Evolutionary conservation across 202 grass and related monocot genomes (phyloP).

Genomic region (Hordeum pubiflorum): DNA sequence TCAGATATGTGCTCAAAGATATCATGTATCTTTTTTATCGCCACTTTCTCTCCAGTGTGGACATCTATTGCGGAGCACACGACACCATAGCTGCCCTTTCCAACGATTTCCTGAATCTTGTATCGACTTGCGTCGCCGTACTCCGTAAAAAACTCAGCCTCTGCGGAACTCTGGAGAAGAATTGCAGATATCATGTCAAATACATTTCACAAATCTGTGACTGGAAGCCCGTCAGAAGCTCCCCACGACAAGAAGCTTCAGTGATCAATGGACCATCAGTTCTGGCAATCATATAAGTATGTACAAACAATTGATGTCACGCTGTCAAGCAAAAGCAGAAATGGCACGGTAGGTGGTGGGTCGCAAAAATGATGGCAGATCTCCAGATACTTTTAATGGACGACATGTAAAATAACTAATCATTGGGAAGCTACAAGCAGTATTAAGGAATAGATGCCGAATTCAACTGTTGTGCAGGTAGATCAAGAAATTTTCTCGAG

Average conservation of each 20-base stretch:
- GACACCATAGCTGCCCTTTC: slow-evolving; percentile 96
- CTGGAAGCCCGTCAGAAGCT: neutral
- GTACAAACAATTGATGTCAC: slow-evolving; percentile 13
- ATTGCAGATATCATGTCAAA: slow-evolving; percentile 18
- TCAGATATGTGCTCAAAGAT: slow-evolving; percentile 99
- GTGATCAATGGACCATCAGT: slow-evolving; percentile 23
- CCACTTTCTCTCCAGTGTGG: slow-evolving; percentile 90
- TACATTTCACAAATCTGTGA: neutral
- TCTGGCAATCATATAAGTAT: slow-evolving; percentile 24
- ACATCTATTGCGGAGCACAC: slow-evolving; percentile 94
- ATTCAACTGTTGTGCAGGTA: slow-evolving; percentile 12
- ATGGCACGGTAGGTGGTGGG: slow-evolving; percentile 1
- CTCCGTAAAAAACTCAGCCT: slow-evolving; percentile 88
- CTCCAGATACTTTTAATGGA: slow-evolving; percentile 19
- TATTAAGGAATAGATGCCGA: slow-evolving; percentile 4
- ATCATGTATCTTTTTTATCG: slow-evolving; percentile 97
- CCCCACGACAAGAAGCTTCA: neutral
- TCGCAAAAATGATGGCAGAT: slow-evolving; percentile 28
- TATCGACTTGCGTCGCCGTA: slow-evolving; percentile 94
- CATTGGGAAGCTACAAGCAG: slow-evolving; percentile 14
- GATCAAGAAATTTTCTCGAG: slow-evolving; percentile 6
- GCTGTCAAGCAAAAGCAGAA: slow-evolving; percentile 7
- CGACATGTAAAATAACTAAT: slow-evolving; percentile 6
- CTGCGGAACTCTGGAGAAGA: slow-evolving; percentile 57
- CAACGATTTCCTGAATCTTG: slow-evolving; percentile 97